Evolutionary conservation across 306 rosid genomes (phyloP), one percentile per base, ranked within the genome.

Genomic region (Quercus cerris): DNA sequence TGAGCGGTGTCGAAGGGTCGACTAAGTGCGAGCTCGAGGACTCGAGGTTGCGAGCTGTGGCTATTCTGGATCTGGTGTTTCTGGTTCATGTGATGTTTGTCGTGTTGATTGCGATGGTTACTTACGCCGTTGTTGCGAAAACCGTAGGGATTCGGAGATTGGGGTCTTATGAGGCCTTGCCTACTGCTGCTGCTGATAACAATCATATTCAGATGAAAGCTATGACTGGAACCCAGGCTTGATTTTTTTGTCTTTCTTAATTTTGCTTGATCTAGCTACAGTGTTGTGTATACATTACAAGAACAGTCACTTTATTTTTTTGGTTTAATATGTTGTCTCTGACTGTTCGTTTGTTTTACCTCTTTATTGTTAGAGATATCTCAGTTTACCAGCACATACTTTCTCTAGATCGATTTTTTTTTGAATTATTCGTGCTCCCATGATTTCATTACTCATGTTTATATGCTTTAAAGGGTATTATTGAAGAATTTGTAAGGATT

Each of bases 201-300:
- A 55, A 57, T 74, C 91, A 84, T 71, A 90, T 95, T 73, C 99
- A 93, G 94, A 85, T 95, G 99, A 95, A 95, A 85, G 88, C 98
- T 41, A 76, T 95, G 83, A 71, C 93, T 23, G 99, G 99, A 63
- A 93, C 91, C 15, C 98, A 95, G 88, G 99, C 98, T 80, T 95
- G 89, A 93, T 33, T 75, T 76, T 76, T 54, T 18, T 66, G 18
- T 11, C 19, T 62, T 18, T 49, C 9, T 23, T 18, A 27, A 28
- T 61, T 63, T 46, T 7, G 7, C 64, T 46, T 7, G 7, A 27
- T 72, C 31, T 22, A 22, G 30, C 38, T 63, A 41, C 70, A 63
- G 30, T 33, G 51, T 17, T 35, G 72, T 35, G 52, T 31, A 67
- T n/a, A 67, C 72, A 18, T 41, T 41, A 41, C 46, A 41, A 41